phyloP scores from a whole-genome alignment of 2,329 filamentous ascomycete species.

The Colletotrichum ledebouriae region DNA sequence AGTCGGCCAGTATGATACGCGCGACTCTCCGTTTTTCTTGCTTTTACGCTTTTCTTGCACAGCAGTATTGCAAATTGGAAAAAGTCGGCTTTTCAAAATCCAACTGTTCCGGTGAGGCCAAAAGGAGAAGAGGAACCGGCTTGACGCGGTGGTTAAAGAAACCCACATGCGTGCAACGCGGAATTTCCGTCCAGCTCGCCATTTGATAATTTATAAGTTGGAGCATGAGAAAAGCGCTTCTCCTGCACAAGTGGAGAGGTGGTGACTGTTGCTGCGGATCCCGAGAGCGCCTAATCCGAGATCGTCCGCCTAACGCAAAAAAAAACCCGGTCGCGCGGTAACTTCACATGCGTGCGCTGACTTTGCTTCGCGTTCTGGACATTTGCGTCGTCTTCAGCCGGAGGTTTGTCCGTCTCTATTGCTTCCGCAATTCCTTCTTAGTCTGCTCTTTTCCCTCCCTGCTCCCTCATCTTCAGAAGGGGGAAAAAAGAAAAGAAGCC shows the following conservation, averaged over 20 bases:
- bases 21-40: background rate
- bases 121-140: background rate
- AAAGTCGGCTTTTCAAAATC: background rate
- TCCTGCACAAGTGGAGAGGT: constrained; percentile 29
- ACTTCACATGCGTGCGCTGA: constrained; percentile 22
- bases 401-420: background rate
- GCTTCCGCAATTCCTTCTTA: constrained; percentile 15
- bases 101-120: constrained; percentile 27
- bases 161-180: constrained; percentile 6
- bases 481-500: background rate
- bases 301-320: constrained; percentile 5
- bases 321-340: background rate
- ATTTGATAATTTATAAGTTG: background rate
- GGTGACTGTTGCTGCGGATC: constrained; percentile 26
- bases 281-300: constrained; percentile 29
- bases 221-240: background rate
- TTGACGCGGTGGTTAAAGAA: background rate
- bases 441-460: constrained; percentile 6
- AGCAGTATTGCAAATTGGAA: background rate
- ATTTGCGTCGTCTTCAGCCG: constrained; percentile 6
- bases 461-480: background rate
- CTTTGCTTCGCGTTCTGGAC: constrained; percentile 15
- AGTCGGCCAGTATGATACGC: background rate
- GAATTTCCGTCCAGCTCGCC: constrained; percentile 9
- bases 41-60: constrained; percentile 6